Base-by-base conservation (phyloP, 164 flowering plant species). In the Magnolia officinalis region DNA sequence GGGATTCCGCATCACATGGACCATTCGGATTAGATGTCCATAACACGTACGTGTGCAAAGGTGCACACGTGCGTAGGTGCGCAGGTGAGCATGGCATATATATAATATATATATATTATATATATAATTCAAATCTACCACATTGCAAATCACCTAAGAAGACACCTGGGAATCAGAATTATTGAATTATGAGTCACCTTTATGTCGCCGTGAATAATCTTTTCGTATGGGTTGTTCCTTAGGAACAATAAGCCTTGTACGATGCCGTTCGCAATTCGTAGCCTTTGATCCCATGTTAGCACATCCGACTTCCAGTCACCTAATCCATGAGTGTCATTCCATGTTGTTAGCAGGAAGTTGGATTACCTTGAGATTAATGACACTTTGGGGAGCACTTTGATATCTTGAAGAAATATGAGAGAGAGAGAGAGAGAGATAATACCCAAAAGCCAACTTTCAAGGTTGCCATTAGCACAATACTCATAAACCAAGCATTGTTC, bases 401-500 rank as follows among this genome's bases (percentile, higher is more conserved):
- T 52, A 58, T 31, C 5, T 55, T 51, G 21, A 23, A 51, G 45
- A 37, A 37, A 37, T 37, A 37, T 4, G 45, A 37, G 45, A 37
- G 45, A 37, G 45, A 37, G 9, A 23, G n/a, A 69, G 19, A 72
- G 50, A 16, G 6, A 49, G 59, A 52, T 14, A 45, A 24, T 67
- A 75, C 79, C 79, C 13, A 68, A 24, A 69, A 81, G 78, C 83
- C 81, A 75, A 50, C 31, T 61, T 19, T 50, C 76, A 19, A 81
- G 52, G 51, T 73, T 51, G 13, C 81, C 83, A 75, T 78, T 75
- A 26, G 24, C 68, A 37, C 81, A 81, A 16, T 50, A 81, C 83
- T 81, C 83, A n/a, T 75, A 81, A 50, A 81, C 83, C 73, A 81
- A 66, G 72, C 78, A 81, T 18, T 78, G 78, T 18, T 75, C 79